phyloP scores from a whole-genome alignment of 2,329 filamentous ascomycete genomes.

The Calycina herbarum region DNA sequence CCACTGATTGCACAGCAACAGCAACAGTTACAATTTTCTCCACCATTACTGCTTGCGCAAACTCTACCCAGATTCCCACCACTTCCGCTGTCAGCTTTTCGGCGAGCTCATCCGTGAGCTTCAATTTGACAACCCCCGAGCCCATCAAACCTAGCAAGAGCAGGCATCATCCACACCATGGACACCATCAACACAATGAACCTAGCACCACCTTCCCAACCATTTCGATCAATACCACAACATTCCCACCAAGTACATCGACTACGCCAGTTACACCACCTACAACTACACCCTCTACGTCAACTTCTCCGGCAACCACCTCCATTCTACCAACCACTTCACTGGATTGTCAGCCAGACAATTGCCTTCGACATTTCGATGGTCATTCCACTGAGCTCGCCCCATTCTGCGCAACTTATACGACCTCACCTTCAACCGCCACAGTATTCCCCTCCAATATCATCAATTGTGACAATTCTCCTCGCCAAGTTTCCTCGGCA shows the following conservation, averaged over 20 bases:
- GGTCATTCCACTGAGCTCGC: background rate
- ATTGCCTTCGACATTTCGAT: slow-evolving; percentile 12
- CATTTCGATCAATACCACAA: background rate
- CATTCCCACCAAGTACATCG: too few relatives aligned
- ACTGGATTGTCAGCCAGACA: slow-evolving; percentile 11
- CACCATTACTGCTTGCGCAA: background rate
- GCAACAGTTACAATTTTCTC: slow-evolving; percentile 7
- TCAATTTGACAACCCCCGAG: background rate
- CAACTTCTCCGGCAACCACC: background rate
- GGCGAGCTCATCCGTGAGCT: background rate
- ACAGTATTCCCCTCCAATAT: background rate
- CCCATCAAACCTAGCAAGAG: slow-evolving; percentile 1
- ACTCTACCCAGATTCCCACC: background rate
- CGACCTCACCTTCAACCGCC: background rate
- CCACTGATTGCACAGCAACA: slow-evolving; percentile 4
- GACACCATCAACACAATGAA: background rate
- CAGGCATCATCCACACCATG: slow-evolving; percentile 4
- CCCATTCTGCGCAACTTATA: slow-evolving; percentile 12
- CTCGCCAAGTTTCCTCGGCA: slow-evolving; percentile 8
- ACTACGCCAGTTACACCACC: background rate
- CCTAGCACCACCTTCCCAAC: background rate
- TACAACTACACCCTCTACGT: background rate
- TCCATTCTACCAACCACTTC: background rate
- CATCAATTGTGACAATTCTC: slow-evolving; percentile 5
- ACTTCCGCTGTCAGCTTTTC: too few relatives aligned